Evolutionary conservation across 179 eudicot genomes (phyloP), one percentile per base, ranked within the genome.

Genomic region (Nepenthes alata): DNA sequence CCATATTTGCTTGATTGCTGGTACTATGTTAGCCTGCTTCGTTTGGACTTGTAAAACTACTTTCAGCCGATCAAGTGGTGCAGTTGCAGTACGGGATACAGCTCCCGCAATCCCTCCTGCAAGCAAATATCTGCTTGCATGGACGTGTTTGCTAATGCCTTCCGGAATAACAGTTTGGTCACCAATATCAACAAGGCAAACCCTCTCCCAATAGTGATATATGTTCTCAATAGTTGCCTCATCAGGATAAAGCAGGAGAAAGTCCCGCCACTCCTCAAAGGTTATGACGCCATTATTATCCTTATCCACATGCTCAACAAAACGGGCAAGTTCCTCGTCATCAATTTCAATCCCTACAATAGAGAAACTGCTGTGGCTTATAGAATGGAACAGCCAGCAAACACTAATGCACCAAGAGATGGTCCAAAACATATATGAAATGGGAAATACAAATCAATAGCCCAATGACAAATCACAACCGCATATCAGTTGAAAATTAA

Each of bases 241-340:
- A 41, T 91, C 94, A 8, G 97, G 97, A 68, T 88, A 91, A 44
- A 91, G 81, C 39, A 91, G 74, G 66, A 91, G 91, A 68, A 91
- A 91, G 78, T 91, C 96, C 72, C 97, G 81, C 97, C 97, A 91
- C 61, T 91, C 96, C 71, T 91, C 96, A 63, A 91, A 91, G 36
- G 97, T 91, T 55, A 91, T 91, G 13, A 91, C 87, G 54, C 97
- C 96, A 64, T 91, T 82, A 66, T 91, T 88, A 73, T 91, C 97
- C 72, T 91, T 88, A 52, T 91, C 97, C 64, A 91, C 96, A 60
- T 74, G 97, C 68, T 91, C 97, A 64, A 91, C 90, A 81, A 91
- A 91, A 66, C 80, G 78, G 41, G 96, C 97, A 55, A 91, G 88
- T 74, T 91, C 97, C 41, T 82, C 84, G 41, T 91, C 97, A 64